Conservation (phyloP, 202 grass and related monocot species). For the Eragrostis tef region DNA sequence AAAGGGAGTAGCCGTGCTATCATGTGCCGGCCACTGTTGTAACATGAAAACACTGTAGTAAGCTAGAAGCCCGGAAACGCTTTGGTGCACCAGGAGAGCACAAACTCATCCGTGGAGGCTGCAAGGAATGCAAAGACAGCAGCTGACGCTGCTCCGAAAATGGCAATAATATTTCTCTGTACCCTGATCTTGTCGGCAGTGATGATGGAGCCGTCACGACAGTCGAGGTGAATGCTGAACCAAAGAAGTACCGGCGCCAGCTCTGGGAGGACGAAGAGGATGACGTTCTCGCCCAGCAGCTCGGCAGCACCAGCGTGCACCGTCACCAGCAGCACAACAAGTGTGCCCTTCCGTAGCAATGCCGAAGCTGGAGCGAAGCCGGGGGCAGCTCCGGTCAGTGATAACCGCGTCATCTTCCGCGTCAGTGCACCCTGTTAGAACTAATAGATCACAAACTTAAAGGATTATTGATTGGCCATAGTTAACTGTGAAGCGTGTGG, state of each 20-base stretch:
- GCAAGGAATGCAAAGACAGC: neutral
- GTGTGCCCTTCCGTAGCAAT: constrained; percentile 3
- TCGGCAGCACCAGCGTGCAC: neutral
- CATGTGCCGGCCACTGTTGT: neutral
- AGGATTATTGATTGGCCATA: too few species aligned
- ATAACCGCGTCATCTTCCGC: neutral
- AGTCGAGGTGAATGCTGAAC: constrained; percentile 26
- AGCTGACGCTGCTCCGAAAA: rapidly evolving
- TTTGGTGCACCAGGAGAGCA: neutral
- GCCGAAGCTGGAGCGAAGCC: neutral
- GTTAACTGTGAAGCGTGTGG: too few species aligned
- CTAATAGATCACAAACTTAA: too few species aligned
- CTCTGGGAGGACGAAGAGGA: constrained; percentile 20
- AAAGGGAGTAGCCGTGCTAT: neutral
- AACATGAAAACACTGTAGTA: constrained; percentile 28
- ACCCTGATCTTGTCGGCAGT: neutral
- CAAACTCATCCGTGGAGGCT: neutral
- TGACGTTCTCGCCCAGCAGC: neutral
- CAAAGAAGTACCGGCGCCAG: constrained; percentile 13
- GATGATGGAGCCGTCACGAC: neutral
- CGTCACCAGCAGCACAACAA: neutral
- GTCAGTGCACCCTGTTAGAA: neutral
- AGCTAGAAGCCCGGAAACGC: constrained; percentile 19
- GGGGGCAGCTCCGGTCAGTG: neutral
- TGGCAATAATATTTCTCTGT: neutral